A percentile compares a stretch with the other conserved stretches of the same genome.
phyloP scores from a whole-genome alignment of 305 asterid genomes.

The Solanum hybrid region DNA sequence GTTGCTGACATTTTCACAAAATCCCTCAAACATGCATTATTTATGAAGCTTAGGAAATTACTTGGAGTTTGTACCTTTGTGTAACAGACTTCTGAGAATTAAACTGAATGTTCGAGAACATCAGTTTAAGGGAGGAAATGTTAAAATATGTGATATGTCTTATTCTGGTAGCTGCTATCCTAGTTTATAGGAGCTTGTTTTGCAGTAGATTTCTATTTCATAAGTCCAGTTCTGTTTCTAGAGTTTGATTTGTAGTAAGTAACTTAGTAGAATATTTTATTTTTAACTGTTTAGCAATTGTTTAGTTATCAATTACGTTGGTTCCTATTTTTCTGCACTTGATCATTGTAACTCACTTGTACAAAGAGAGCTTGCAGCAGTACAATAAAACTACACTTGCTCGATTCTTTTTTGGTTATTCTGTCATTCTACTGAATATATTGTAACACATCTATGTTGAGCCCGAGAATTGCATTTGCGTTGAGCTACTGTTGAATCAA shows the following conservation, averaged over 20 bases:
- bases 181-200: background rate
- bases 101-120: no score
- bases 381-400: no score
- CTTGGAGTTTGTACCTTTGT: background rate
- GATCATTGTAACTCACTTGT: background rate
- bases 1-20: background rate
- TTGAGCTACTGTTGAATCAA: no score
- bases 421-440: background rate
- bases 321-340: background rate
- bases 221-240: background rate
- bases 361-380: background rate
- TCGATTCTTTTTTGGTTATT: no score
- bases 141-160: no score
- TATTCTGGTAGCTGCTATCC: background rate
- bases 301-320: background rate
- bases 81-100: no score
- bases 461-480: no score
- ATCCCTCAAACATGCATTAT: background rate
- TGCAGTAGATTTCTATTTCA: background rate
- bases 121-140: background rate
- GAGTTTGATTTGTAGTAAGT: background rate
- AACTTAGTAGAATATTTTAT: background rate
- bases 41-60: background rate
- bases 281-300: no score
- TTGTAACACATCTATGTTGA: background rate